These are phyloP conservation scores for Obba rivulosa DNA, from an alignment of 768 basidiomycete genomes.

Conservation along the genomic window DNA sequence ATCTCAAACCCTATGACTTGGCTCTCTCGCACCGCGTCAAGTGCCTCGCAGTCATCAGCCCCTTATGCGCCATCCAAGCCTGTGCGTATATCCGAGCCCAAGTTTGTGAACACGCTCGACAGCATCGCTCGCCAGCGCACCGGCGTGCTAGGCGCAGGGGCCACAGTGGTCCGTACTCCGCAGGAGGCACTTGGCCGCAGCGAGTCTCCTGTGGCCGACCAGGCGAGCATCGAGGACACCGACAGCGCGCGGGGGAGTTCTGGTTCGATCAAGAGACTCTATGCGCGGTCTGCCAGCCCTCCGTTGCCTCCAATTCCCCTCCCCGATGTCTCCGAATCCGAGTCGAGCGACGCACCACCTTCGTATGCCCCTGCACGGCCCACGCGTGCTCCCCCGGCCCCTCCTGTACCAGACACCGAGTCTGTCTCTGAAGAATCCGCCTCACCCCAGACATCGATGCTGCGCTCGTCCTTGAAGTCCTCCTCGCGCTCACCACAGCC, in stretches of 20 bases:
- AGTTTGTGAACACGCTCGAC: slow-evolving; percentile 29
- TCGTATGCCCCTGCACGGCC: slow-evolving; percentile 22
- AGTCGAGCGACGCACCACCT: not conserved
- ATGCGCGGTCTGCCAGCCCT: slow-evolving; percentile 3
- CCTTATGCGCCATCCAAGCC: slow-evolving; percentile 33
- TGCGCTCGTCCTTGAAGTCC: slow-evolving; percentile 21
- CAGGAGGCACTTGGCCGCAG: slow-evolving; percentile 58
- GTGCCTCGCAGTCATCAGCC: slow-evolving; percentile 18
- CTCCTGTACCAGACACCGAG: slow-evolving; percentile 11
- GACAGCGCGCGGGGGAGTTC: slow-evolving; percentile 6
- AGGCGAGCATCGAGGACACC: slow-evolving; percentile 6
- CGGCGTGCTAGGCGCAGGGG: slow-evolving; percentile 62
- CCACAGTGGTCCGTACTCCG: slow-evolving; percentile 73
- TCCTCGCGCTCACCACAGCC: slow-evolving; percentile 19
- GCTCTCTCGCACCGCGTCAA: slow-evolving; percentile 34
- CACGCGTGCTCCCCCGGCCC: slow-evolving; percentile 26
- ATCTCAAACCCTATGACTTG: slow-evolving; percentile 38
- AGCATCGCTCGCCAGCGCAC: slow-evolving; percentile 28
- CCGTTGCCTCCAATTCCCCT: slow-evolving; percentile 19
- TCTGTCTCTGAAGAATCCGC: slow-evolving; percentile 6
- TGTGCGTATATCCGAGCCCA: slow-evolving; percentile 40
- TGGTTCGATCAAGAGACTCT: not conserved
- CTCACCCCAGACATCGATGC: slow-evolving; percentile 11
- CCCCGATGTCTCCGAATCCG: slow-evolving; percentile 1
- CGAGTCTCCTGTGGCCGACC: slow-evolving; percentile 6